Base-by-base conservation (phyloP, 73 alveolate genomes). In the Paramecium pentaurelia region DNA sequence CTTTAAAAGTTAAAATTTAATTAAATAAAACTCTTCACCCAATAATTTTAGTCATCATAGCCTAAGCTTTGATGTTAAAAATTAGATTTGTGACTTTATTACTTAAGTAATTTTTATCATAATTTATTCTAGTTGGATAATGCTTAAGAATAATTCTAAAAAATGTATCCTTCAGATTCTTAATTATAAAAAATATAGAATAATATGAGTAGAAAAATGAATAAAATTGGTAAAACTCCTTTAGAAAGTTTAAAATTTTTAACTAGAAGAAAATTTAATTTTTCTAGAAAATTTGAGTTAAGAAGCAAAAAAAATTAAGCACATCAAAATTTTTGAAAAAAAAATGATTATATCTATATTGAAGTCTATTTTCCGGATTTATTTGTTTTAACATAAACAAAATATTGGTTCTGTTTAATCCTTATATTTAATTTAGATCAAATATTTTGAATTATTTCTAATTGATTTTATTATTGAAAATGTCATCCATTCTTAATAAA, bases 401-500 rank as follows among this genome's bases (percentile, higher is more conserved):
- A n/a, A 54, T 18, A 18, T 18, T 8, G 8, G 14, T 49, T 49
- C 27, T 49, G 60, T 49, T 54, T 18, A 18, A 2, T 18, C 70
- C 30, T 54, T 54, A 18, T 2, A 54, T 14, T 16, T 54, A 18
- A 4, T 4, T 4, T 18, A 20, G 3, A n/a, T 54, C 25, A 54
- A 54, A 5, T 54, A 54, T 54, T 54, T 54, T 16, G 3, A 54
- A n/a, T n/a, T n/a, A 54, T 54, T 54, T 16, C 32, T 0, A 40
- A 54, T 54, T 54, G 70, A 54, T 51, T 16, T 51, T 12, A 51
- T 51, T n/a, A 54, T 54, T 54, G 32, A 54, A 54, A 12, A 75
- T 75, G 88, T 75, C 88, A 14, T 80, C 91, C 77, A 40, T 80
- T 42, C 73, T 80, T 3, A 44, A 80, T 47, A 80, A 80, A 36